A percentile compares a stretch with the other conserved stretches of the same genome.
Conservation (phyloP, 2,329 filamentous ascomycete genomes). For the Periconia sp. region DNA sequence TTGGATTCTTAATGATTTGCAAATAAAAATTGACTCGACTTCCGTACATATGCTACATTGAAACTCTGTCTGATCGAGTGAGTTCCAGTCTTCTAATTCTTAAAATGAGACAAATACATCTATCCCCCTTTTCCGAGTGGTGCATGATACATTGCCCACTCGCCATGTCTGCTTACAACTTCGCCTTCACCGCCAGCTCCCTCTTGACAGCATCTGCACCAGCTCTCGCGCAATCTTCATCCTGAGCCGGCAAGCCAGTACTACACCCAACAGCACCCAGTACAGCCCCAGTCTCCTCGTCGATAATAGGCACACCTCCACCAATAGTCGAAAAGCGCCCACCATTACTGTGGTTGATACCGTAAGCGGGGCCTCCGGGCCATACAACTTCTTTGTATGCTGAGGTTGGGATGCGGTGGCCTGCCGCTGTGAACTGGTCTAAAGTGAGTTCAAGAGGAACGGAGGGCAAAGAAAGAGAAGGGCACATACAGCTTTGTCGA, state of each 20-base stretch:
- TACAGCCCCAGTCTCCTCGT: constrained; percentile 51
- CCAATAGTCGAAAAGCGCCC: constrained; percentile 58
- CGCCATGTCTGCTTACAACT: constrained; percentile 43
- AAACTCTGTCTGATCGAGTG: no score
- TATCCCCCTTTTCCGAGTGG: no score
- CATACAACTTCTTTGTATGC: constrained; percentile 57
- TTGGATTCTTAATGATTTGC: not conserved
- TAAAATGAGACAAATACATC: not conserved
- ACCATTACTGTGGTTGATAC: constrained; percentile 55
- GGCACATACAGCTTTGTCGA: not conserved
- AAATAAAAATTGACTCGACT: no score
- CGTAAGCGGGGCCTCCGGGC: constrained; percentile 56
- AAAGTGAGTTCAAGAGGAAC: not conserved
- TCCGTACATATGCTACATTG: no score
- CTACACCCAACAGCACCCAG: constrained; percentile 58
- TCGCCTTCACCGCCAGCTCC: constrained; percentile 39
- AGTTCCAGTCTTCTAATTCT: not conserved
- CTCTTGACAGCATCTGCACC: constrained; percentile 54
- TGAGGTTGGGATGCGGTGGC: constrained; percentile 55
- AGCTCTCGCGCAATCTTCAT: constrained; percentile 55
- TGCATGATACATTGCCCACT: not conserved
- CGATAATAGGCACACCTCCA: constrained; percentile 55
- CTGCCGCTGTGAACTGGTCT: constrained; percentile 54
- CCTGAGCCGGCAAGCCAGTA: constrained; percentile 57
- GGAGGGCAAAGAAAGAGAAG: not conserved